A percentile compares a stretch with the other conserved stretches of the same genome.
Conservation (phyloP, 768 basidiomycete genomes). For the Boletus reticulatus region DNA sequence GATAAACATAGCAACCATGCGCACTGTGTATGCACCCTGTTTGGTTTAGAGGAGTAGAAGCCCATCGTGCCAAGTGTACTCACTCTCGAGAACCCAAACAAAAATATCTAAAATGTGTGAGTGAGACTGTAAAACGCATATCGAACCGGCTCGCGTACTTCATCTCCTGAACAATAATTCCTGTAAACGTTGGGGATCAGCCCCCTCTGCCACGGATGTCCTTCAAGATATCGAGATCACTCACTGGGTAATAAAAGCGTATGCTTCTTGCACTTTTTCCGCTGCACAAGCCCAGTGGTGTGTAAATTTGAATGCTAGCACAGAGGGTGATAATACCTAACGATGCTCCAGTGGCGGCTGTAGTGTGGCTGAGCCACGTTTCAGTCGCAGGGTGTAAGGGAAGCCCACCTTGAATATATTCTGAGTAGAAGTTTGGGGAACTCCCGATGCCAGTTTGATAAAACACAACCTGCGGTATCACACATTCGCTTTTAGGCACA, state of each 20-base stretch:
- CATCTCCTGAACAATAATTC: constrained; percentile 70
- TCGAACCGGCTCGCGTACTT: constrained; percentile 38
- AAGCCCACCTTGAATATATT: constrained; percentile 59
- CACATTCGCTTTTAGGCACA: constrained; percentile 26
- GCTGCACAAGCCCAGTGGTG: constrained; percentile 34
- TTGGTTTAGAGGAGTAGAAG: constrained; percentile 2
- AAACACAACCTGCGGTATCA: constrained; percentile 61
- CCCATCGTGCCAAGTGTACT: constrained; percentile 8
- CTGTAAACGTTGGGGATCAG: constrained; percentile 33
- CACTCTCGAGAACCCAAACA: constrained; percentile 77
- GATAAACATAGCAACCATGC: constrained; percentile 68
- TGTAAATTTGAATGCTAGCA: background rate
- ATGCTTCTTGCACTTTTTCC: constrained; percentile 75
- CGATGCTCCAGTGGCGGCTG: constrained; percentile 63
- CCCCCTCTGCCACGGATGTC: background rate
- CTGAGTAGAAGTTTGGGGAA: constrained; percentile 53
- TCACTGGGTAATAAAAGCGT: constrained; percentile 79
- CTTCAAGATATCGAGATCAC: constrained; percentile 23
- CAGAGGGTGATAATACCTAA: constrained; percentile 41
- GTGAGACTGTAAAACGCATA: background rate
- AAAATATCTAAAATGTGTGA: constrained; percentile 53
- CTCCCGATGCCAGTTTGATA: constrained; percentile 65
- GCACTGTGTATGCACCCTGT: constrained; percentile 73
- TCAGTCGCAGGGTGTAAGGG: background rate
- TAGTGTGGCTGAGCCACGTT: constrained; percentile 7